Evolutionary conservation across 768 basidiomycete genomes (phyloP), one percentile per base, ranked within the genome.

Genomic region (Lepiota venenata): DNA sequence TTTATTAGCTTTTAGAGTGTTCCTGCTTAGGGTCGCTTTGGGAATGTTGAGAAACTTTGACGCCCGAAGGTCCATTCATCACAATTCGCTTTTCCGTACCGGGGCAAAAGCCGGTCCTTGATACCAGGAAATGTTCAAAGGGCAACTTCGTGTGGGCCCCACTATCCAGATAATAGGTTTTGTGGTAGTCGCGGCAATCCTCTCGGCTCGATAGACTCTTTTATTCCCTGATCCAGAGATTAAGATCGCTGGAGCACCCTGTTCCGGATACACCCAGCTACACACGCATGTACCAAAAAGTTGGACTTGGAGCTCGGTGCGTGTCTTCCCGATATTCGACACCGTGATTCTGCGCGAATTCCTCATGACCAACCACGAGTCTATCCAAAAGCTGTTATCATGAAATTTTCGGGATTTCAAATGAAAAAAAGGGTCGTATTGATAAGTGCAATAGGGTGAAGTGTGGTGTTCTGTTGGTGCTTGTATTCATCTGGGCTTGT

Each of bases 371-470:
- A 29, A 5, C 25, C 25, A 25, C 25, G 25, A 25, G 25, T 47
- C 16, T 32, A 25, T 25, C 14, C 27, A 16, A 47, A 32, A 2
- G 12, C 14, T 47, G 29, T 47, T 27, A 11, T 25, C 25, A 25
- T 25, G 25, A 25, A 25, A 25, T 25, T 25, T 25, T 25, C 25
- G 25, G 25, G 25, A 25, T 25, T 25, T 25, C n/a, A 25, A 25
- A 25, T 25, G 25, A 25, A 25, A 25, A n/a, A 25, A 27, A 32
- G 49, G 49, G 49, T 39, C 39, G 20, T 21, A 50, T 40, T 50
- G 49, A 50, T 50, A 50, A 27, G 49, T 50, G 38, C 14, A 38
- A 20, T 37, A 48, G 47, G 47, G 47, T 6, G 16, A 37, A 9
- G 18, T 2, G 5, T 16, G 15, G 15, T 22, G 25, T 18, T 25